Conservation (phyloP, 1,139 yeast genomes). For the Keqinozyma sinolaborantium region DNA sequence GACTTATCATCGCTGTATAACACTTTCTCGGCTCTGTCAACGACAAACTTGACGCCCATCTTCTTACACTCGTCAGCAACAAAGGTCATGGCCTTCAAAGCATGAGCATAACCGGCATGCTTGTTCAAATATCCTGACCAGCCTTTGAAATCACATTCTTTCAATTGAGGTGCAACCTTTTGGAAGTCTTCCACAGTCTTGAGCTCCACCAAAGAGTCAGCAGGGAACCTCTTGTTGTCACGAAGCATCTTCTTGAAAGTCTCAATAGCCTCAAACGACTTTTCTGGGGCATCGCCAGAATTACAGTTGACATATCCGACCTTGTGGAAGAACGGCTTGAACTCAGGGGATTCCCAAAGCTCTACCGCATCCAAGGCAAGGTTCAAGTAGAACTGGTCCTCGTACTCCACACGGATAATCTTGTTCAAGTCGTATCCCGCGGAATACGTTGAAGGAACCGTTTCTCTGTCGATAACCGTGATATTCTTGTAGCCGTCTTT, state of each 20-base stretch:
- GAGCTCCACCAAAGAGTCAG: conserved; percentile 3
- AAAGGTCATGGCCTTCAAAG: conserved; percentile 10
- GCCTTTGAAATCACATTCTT: conserved; percentile 10
- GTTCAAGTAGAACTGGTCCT: conserved; percentile 11
- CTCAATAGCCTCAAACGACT: conserved; percentile 5
- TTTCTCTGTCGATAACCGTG: conserved; percentile 14
- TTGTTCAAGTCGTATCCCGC: conserved; percentile 15
- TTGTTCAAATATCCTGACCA: conserved; percentile 13
- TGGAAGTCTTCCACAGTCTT: conserved; percentile 8
- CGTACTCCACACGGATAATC: conserved; percentile 14
- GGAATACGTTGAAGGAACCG: conserved; percentile 11
- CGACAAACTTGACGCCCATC: conserved; percentile 27
- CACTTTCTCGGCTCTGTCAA: conserved; percentile 22
- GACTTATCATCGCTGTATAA: conserved; percentile 7
- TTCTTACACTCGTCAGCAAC: conserved; percentile 19
- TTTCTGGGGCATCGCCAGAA: conserved; percentile 9
- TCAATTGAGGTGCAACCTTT: conserved; percentile 5
- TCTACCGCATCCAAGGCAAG: conserved; percentile 13
- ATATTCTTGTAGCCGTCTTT: conserved; percentile 16
- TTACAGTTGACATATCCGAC: conserved; percentile 13
- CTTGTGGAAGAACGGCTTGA: conserved; percentile 8
- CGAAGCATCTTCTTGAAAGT: conserved; percentile 6
- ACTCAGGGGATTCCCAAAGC: conserved; percentile 12
- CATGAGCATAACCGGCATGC: conserved; percentile 14
- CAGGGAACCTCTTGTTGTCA: conserved; percentile 7